Evolutionary conservation across 2,329 filamentous ascomycete species (phyloP).

Genomic region (Pestalotiopsis sp.): DNA sequence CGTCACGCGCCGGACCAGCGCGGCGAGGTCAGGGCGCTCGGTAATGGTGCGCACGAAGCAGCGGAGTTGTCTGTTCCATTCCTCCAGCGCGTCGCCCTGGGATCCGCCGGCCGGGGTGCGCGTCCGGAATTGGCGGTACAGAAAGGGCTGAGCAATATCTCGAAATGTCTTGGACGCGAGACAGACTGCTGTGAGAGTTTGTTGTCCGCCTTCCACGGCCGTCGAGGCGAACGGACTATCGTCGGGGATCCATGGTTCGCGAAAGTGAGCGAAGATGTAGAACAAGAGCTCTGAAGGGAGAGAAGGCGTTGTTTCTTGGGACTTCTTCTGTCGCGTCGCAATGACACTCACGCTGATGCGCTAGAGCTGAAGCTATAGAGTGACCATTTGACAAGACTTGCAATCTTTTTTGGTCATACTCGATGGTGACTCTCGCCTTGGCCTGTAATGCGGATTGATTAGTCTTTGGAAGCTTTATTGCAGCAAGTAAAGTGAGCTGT

Average conservation of each 20-base stretch:
- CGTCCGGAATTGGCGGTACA: not conserved
- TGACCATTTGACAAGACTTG: too few species aligned
- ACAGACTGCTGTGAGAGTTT: not conserved
- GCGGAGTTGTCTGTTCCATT: not conserved
- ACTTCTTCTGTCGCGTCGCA: not conserved
- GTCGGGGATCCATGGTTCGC: not conserved
- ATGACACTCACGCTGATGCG: too few species aligned
- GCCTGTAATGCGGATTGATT: too few species aligned
- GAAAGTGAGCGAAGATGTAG: not conserved
- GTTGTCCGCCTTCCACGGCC: not conserved
- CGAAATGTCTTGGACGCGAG: not conserved
- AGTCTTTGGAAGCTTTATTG: too few species aligned
- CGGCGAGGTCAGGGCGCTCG: not conserved
- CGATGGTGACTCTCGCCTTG: too few species aligned
- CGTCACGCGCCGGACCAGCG: not conserved
- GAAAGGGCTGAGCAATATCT: not conserved
- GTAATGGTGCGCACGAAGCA: not conserved
- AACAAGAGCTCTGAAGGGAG: not conserved
- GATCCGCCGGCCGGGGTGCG: not conserved
- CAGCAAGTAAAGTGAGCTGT: too few species aligned
- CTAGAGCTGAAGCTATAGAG: too few species aligned
- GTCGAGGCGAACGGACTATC: not conserved
- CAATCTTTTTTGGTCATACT: too few species aligned
- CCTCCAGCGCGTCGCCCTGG: not conserved
- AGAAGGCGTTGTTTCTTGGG: not conserved